These are phyloP conservation scores for Leccinum huronense DNA, from an alignment of 1,284 basidiomycete genomes.

Conservation along the genomic window DNA sequence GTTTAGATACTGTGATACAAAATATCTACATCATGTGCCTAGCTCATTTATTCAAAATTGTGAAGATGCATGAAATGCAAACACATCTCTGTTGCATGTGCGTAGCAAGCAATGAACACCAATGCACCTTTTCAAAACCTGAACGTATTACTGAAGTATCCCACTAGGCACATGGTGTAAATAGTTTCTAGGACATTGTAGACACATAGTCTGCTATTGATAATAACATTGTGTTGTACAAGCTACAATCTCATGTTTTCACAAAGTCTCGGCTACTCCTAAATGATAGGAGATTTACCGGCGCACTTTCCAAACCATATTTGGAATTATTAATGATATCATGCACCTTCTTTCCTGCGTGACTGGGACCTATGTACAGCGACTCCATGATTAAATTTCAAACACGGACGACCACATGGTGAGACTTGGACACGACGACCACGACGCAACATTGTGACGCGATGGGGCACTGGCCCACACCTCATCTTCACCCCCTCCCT, in stretches of 20 bases:
- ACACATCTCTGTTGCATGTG: neutral
- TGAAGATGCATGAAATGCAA: neutral
- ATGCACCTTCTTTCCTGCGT: no score
- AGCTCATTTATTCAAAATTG: neutral
- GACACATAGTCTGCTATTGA: neutral
- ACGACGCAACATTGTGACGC: no score
- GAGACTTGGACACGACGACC: no score
- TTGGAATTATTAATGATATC: neutral
- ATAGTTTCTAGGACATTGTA: neutral
- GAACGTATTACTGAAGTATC: neutral
- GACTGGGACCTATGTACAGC: no score
- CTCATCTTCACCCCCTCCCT: no score
- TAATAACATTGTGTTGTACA: neutral
- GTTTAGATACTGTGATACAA: neutral
- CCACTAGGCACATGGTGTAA: neutral
- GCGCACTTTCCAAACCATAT: neutral
- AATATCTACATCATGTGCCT: neutral
- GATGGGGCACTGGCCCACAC: no score
- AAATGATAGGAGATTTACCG: neutral
- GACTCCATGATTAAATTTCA: no score
- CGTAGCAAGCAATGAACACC: neutral
- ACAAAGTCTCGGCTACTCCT: neutral
- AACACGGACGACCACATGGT: no score
- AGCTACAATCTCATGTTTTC: conserved; percentile 2
- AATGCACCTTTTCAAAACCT: neutral